phyloP scores from a whole-genome alignment of 805 yeast species.

The Teunomyces tritomae region DNA sequence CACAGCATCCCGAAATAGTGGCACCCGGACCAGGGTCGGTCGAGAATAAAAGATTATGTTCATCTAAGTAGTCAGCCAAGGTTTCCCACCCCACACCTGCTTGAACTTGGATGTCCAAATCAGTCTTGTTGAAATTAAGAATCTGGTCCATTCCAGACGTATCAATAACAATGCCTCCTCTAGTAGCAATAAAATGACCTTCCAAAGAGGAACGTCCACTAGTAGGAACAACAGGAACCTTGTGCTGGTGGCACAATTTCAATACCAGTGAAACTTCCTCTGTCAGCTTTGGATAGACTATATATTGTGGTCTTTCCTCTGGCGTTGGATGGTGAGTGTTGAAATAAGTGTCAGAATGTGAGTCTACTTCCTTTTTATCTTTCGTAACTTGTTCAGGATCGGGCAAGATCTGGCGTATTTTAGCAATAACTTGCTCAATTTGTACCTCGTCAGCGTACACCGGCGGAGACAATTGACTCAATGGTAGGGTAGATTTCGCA shows the following conservation, averaged over 20 bases:
- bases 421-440: constrained; percentile 20
- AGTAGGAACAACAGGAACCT: constrained; percentile 71
- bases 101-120: constrained; percentile 70
- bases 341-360: constrained; percentile 34
- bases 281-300: constrained; percentile 63
- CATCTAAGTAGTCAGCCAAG: constrained; percentile 43
- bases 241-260: constrained; percentile 58
- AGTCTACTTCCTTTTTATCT: constrained; percentile 7
- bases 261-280: constrained; percentile 64
- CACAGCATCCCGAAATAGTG: constrained; percentile 74
- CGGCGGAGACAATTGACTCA: constrained; percentile 18
- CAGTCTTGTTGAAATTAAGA: constrained; percentile 54
- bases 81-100: constrained; percentile 83
- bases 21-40: constrained; percentile 80
- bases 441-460: constrained; percentile 19
- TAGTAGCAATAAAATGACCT: constrained; percentile 75
- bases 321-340: constrained; percentile 32
- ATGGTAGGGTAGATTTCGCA: constrained; percentile 15
- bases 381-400: constrained; percentile 22
- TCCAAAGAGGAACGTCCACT: constrained; percentile 80
- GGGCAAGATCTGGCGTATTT: constrained; percentile 18
- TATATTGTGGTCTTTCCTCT: constrained; percentile 32
- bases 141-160: constrained; percentile 58
- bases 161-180: constrained; percentile 62
- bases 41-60: constrained; percentile 23